Percentiles rank a stretch among this genome's conserved stretches.
These are phyloP conservation scores for Ilex paraguariensis DNA, from an alignment of 305 asterid genomes.

Conservation along the genomic window DNA sequence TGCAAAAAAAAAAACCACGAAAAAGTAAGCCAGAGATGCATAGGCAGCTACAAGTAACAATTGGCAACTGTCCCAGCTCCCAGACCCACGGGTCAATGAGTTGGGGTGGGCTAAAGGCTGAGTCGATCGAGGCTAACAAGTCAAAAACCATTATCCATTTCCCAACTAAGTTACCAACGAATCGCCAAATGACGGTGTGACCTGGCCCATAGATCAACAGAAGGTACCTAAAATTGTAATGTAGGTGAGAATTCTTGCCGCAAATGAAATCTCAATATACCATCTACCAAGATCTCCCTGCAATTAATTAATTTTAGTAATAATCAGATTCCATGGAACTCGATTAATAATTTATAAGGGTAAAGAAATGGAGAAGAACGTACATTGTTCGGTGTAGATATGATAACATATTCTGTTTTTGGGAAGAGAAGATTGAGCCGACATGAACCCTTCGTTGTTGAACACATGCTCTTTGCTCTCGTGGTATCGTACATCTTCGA, in stretches of 20 bases:
- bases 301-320: background rate
- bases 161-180: no score
- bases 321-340: background rate
- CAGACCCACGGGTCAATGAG: no score
- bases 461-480: slow-evolving; percentile 16
- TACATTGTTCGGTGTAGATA: slow-evolving; percentile 14
- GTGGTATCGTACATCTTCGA: slow-evolving; percentile 10
- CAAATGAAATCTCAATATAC: slow-evolving; percentile 6
- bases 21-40: background rate
- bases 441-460: slow-evolving; percentile 9
- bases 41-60: no score
- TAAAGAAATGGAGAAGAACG: background rate
- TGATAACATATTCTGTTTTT: background rate
- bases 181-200: no score
- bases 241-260: slow-evolving; percentile 4
- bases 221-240: slow-evolving; percentile 15
- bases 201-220: background rate
- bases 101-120: no score
- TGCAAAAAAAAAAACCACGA: background rate
- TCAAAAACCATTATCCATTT: no score
- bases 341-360: no score
- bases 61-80: no score
- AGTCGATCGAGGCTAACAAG: no score
- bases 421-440: slow-evolving; percentile 11
- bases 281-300: slow-evolving; percentile 10